Conservation (phyloP, 352 stramenopile genomes). For the Paralagenidium karlingii region DNA sequence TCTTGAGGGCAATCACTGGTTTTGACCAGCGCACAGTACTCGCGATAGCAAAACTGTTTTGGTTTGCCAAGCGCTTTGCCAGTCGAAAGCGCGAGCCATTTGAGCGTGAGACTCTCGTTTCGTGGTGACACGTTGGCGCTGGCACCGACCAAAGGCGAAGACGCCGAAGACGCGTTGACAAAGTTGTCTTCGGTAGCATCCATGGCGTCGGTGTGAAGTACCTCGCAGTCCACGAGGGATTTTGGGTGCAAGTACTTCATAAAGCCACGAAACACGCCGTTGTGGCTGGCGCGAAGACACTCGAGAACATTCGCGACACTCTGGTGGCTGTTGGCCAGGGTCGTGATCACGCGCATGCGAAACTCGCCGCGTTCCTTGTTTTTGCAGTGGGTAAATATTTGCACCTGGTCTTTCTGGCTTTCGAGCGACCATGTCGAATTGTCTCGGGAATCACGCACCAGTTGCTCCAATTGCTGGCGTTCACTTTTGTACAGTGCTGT, state of each 20-base stretch:
- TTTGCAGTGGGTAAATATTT: constrained; percentile 69
- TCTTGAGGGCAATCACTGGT: constrained; percentile 45
- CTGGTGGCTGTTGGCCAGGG: constrained; percentile 25
- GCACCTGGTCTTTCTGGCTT: constrained; percentile 39
- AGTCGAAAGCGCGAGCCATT: constrained; percentile 71
- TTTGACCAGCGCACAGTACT: constrained; percentile 57
- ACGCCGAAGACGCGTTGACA: no score
- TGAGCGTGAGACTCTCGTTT: constrained; percentile 63
- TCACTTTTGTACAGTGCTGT: constrained; percentile 65
- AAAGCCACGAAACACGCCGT: constrained; percentile 35
- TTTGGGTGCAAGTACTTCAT: constrained; percentile 67
- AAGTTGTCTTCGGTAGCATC: constrained; percentile 8
- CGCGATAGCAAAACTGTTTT: constrained; percentile 74
- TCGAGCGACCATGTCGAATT: constrained; percentile 70
- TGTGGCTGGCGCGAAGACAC: constrained; percentile 55
- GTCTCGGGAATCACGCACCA: constrained; percentile 48
- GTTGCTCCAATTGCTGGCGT: constrained; percentile 49
- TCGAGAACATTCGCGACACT: constrained; percentile 60
- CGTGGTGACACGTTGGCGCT: no score
- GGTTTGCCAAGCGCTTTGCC: constrained; percentile 61
- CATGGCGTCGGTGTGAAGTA: constrained; percentile 41
- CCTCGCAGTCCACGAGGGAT: constrained; percentile 67
- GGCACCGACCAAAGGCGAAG: no score
- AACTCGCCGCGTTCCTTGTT: constrained; percentile 73
- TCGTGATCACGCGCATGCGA: constrained; percentile 55